Base-by-base conservation (phyloP, 1,139 yeast species). In the Yamadazyma oceani region DNA sequence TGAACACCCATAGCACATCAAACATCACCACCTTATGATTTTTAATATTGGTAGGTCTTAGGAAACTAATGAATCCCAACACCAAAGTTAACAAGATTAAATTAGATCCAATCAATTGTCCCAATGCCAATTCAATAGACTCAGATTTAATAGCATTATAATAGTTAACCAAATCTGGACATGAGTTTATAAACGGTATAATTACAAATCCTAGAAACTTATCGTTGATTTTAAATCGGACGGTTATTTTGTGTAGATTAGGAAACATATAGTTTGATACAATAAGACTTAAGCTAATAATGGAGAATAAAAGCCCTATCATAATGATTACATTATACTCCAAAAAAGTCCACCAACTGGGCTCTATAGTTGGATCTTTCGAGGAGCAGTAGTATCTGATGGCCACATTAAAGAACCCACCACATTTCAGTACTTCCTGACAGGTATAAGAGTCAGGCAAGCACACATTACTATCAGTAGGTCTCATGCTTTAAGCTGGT, bases 71-170 rank as follows among this genome's bases (percentile, higher is more conserved):
- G 2, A 58, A 28, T 0, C 75, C 75, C 17, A 69, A 53, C 2
- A 68, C 58, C 3, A 69, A 46, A 1, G 73, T 62, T 35, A 68
- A 59, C 40, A 66, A 60, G 12, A 69, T 63, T 8, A 66, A 43
- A 26, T 60, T 57, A 9, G 71, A 62, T 1, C 76, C 75, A 17
- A 69, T 57, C 12, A 69, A 47, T 44, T 70, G 75, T 1, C 75
- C 75, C 32, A 70, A 45, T 2, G 66, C 69, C 28, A 70, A 49
- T 39, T 68, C 68, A 1, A 62, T 50, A 3, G 69, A 60, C 13
- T 60, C 55, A 4, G 61, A 48, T 16, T 51, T 46, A 13, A 70
- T 50, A 4, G 69, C 59, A 23, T 62, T 55, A 35, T 63, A 58
- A 49, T 67, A 68, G 43, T 62, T 66, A 31, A 69, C 47, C 21